Conservation (phyloP, 352 stramenopile genomes). For the Globisporangium megalacanthum region DNA sequence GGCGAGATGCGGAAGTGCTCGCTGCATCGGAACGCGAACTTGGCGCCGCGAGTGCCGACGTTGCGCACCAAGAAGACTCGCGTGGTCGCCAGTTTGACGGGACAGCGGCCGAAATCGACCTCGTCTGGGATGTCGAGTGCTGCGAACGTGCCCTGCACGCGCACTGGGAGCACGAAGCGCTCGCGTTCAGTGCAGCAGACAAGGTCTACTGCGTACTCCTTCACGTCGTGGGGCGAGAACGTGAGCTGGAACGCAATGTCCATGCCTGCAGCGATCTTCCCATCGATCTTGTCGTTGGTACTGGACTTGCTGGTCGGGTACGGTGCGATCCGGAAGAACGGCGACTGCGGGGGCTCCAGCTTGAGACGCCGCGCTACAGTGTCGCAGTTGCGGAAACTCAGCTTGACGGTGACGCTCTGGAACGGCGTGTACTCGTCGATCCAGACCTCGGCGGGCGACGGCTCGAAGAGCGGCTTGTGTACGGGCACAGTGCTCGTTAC, state of each 20-base stretch:
- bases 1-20: constrained; percentile 64
- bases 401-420: constrained; percentile 64
- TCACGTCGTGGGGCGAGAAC: constrained; percentile 88
- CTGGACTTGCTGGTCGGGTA: constrained; percentile 12
- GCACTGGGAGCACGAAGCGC: constrained; percentile 91
- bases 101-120: constrained; percentile 80
- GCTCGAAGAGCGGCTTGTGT: constrained; percentile 86
- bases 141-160: constrained; percentile 73
- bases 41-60: constrained; percentile 70
- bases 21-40: constrained; percentile 68
- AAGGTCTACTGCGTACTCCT: constrained; percentile 86
- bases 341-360: constrained; percentile 79
- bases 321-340: constrained; percentile 80
- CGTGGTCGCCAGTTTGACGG: constrained; percentile 78
- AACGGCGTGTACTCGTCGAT: constrained; percentile 94
- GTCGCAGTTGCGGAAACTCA: constrained; percentile 92
- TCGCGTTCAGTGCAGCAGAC: constrained; percentile 93
- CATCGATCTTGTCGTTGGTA: constrained; percentile 26
- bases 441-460: constrained; percentile 73
- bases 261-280: constrained; percentile 92
- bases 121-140: constrained; percentile 90
- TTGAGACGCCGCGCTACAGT: constrained; percentile 86
- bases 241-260: constrained; percentile 88
- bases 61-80: constrained; percentile 89
- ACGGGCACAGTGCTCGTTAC: constrained; percentile 68